These are phyloP conservation scores for Coccomyxa sp. DNA, from an alignment of 139 green algal genomes.

Conservation along the genomic window DNA sequence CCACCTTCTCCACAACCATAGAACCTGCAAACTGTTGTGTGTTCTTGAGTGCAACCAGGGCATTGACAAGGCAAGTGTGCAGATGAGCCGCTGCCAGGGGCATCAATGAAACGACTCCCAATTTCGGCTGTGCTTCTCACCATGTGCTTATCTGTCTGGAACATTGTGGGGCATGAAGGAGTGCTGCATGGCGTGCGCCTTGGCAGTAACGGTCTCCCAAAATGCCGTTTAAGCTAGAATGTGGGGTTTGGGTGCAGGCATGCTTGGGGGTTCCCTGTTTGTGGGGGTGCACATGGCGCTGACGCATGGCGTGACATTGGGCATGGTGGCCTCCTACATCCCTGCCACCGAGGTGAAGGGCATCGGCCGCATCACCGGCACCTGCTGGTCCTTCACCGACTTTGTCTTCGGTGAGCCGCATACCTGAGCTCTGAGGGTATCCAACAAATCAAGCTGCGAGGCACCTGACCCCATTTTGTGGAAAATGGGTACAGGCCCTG, in stretches of 20 bases:
- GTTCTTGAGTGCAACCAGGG: too few relatives aligned
- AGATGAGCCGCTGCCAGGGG: too few relatives aligned
- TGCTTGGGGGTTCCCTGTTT: conserved; percentile 55
- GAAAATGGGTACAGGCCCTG: not conserved
- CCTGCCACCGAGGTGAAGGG: conserved; percentile 46
- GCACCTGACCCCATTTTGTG: not conserved
- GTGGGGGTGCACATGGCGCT: conserved; percentile 81
- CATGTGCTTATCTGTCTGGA: too few relatives aligned
- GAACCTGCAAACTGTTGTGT: too few relatives aligned
- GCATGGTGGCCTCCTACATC: conserved; percentile 69
- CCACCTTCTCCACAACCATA: too few relatives aligned
- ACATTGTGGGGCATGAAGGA: too few relatives aligned
- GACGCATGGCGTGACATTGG: conserved; percentile 74
- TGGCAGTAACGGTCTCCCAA: too few relatives aligned
- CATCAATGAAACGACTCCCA: too few relatives aligned
- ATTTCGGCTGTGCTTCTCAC: too few relatives aligned
- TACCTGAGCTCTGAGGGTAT: too few relatives aligned
- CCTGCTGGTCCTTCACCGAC: conserved; percentile 79
- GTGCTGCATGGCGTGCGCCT: too few relatives aligned
- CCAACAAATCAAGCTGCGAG: not conserved
- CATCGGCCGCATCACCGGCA: conserved; percentile 68
- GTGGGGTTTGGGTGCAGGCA: conserved; percentile 40
- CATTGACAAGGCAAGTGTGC: too few relatives aligned
- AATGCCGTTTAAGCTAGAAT: not conserved
- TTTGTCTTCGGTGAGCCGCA: conserved; percentile 61